Conservation (phyloP, 305 asterid genomes). For the Fraxinus velutina region DNA sequence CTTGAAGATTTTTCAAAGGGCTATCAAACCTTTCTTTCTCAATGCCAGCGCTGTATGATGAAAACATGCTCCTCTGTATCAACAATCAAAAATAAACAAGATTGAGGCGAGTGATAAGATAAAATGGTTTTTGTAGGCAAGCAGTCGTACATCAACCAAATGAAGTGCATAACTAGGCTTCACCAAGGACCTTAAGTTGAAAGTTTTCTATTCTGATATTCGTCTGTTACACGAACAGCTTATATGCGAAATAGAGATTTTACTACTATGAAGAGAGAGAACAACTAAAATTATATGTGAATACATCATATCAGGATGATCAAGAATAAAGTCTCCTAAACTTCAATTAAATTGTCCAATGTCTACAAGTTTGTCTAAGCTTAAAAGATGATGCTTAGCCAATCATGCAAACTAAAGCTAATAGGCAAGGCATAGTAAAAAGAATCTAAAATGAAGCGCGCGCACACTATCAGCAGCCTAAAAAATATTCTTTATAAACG, state of each 20-base stretch:
- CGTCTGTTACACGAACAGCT: background rate
- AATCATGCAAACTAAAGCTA: background rate
- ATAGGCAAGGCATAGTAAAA: background rate
- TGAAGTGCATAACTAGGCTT: background rate
- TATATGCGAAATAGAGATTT: background rate
- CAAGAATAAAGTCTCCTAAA: background rate
- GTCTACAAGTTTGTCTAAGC: background rate
- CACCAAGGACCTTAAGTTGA: background rate
- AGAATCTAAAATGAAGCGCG: background rate
- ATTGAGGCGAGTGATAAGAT: background rate
- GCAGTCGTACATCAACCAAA: background rate
- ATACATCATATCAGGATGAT: background rate
- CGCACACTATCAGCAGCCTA: background rate
- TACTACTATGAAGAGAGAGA: background rate
- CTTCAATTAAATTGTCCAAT: background rate
- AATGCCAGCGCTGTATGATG: conserved; percentile 18
- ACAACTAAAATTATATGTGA: background rate
- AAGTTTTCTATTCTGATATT: background rate
- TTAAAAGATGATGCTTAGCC: background rate
- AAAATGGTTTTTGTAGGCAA: background rate
- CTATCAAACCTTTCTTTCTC: conserved; percentile 18
- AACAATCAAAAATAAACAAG: conserved; percentile 2
- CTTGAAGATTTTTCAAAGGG: conserved; percentile 10
- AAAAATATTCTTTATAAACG: background rate
- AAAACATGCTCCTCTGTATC: conserved; percentile 49